phyloP scores from a whole-genome alignment of 202 grass and related monocot species.

The Eragrostis tef region DNA sequence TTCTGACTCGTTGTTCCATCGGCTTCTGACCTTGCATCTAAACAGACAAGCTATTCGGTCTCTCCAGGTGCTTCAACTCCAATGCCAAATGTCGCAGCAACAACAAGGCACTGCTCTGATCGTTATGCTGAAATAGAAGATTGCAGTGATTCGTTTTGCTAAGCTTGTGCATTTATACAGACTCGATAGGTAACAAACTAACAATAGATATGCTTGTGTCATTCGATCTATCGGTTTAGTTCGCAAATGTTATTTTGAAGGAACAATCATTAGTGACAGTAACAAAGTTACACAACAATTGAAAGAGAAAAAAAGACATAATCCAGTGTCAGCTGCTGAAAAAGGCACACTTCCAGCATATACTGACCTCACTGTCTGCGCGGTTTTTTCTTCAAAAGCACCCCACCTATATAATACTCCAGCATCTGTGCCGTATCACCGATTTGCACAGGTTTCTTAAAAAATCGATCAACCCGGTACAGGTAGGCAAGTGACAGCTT shows the following conservation, averaged over 20 bases:
- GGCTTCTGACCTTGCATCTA: neutral
- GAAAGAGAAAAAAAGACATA: neutral
- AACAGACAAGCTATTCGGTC: neutral
- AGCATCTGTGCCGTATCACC: conserved; percentile 27
- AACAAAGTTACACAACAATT: neutral
- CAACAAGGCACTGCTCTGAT: neutral
- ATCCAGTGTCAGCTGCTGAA: neutral
- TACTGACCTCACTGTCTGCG: conserved; percentile 26
- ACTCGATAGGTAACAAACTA: too few relatives aligned
- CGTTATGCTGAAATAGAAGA: neutral
- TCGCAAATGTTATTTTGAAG: neutral
- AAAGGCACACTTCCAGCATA: neutral
- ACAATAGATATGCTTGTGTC: neutral
- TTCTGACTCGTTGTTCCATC: too few relatives aligned
- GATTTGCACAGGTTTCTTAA: neutral
- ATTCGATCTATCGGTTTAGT: conserved; percentile 1
- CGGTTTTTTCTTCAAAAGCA: conserved; percentile 13
- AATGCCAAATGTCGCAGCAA: neutral
- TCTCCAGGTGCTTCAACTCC: neutral
- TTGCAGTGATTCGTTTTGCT: too few relatives aligned
- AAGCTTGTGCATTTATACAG: too few relatives aligned
- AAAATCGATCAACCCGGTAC: conserved; percentile 7
- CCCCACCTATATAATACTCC: conserved; percentile 27
- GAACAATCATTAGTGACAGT: neutral
- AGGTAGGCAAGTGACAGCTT: conserved; percentile 54